These are phyloP conservation scores for Cytospora leucostoma DNA, from an alignment of 2,329 filamentous ascomycete species.

Conservation along the genomic window DNA sequence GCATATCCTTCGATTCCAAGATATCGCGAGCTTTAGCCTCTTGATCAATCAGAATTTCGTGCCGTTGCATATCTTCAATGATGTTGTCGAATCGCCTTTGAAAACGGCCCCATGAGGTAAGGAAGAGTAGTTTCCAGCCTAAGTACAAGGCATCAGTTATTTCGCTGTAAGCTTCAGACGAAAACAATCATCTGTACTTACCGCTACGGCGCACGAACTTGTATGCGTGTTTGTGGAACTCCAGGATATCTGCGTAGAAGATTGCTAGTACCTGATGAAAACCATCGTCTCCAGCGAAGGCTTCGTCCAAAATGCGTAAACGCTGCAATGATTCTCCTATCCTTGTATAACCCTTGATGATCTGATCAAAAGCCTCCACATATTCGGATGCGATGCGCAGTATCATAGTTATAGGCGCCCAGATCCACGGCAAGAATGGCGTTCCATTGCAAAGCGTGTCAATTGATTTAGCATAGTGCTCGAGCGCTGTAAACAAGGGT, in stretches of 20 bases:
- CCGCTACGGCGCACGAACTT: conserved; percentile 43
- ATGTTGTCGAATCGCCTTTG: conserved; percentile 38
- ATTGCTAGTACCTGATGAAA: conserved; percentile 46
- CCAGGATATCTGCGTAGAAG: conserved; percentile 50
- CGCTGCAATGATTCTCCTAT: conserved; percentile 43
- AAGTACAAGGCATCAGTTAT: conserved; percentile 14
- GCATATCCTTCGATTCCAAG: conserved; percentile 31
- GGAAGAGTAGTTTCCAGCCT: conserved; percentile 42
- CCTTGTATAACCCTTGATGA: conserved; percentile 43
- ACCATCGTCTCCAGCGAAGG: conserved; percentile 36
- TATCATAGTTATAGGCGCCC: conserved; percentile 47
- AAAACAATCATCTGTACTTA: conserved; percentile 32
- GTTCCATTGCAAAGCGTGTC: conserved; percentile 50
- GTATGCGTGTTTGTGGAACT: conserved; percentile 50
- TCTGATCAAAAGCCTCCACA: conserved; percentile 43
- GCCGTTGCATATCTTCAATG: conserved; percentile 37
- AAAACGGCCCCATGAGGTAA: conserved; percentile 43
- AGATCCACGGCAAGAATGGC: conserved; percentile 47
- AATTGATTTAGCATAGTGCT: conserved; percentile 44
- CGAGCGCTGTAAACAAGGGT: conserved; percentile 44
- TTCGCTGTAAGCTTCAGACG: conserved; percentile 35
- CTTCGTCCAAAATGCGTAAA: conserved; percentile 39
- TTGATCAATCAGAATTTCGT: conserved; percentile 37
- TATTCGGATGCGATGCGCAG: conserved; percentile 38
- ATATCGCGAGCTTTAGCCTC: conserved; percentile 39